Conservation (phyloP, 2,329 filamentous ascomycete genomes). For the Ilyonectria mors-panacis region DNA sequence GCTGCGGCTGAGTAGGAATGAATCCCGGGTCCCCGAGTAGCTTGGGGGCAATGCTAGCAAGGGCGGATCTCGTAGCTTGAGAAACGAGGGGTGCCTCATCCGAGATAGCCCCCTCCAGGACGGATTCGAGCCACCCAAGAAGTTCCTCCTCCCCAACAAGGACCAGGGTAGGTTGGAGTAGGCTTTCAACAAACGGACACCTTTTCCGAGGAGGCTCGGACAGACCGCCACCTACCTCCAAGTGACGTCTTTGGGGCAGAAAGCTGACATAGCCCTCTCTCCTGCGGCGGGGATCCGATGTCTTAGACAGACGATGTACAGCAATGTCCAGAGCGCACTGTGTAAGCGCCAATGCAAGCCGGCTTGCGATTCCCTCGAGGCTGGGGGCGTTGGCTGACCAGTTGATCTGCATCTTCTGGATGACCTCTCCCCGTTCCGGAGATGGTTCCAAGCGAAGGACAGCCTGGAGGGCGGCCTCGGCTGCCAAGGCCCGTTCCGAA, state of each 20-base stretch:
- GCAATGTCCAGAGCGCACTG: conserved; percentile 27
- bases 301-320: neutral
- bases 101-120: neutral
- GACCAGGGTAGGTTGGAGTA: neutral
- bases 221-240: no score
- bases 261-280: no score
- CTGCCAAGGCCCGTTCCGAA: conserved; percentile 41
- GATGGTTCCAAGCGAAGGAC: conserved; percentile 30
- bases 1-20: neutral
- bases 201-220: neutral
- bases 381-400: conserved; percentile 25
- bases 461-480: conserved; percentile 41
- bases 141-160: neutral
- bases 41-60: neutral
- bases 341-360: conserved; percentile 18
- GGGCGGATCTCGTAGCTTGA: neutral
- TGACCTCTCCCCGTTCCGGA: conserved; percentile 18
- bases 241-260: no score
- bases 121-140: neutral
- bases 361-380: conserved; percentile 18
- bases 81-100: neutral
- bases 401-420: conserved; percentile 30
- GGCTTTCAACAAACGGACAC: neutral
- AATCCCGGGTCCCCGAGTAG: no score
- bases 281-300: neutral